Evolutionary conservation across 169 alveolate genomes (phyloP).

Genomic region (Perkinsus olseni): DNA sequence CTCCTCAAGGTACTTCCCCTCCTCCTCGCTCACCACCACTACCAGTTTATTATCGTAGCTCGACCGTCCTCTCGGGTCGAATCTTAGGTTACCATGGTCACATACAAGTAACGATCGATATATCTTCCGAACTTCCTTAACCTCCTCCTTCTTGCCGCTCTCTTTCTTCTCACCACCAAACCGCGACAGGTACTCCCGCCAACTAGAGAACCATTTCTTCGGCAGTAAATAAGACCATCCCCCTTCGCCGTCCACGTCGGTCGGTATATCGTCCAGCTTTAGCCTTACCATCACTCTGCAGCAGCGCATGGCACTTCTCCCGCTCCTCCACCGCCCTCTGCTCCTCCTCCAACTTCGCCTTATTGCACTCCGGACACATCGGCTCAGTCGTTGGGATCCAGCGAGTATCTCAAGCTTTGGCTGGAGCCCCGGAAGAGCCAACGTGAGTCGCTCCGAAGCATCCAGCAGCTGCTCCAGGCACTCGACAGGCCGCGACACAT

Average conservation of each 20-base stretch:
- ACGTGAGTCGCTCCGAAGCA: neutral
- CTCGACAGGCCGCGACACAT: neutral
- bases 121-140: neutral
- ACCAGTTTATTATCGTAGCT: neutral
- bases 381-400: neutral
- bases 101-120: neutral
- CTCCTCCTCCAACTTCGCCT: neutral
- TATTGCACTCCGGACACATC: neutral
- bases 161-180: neutral
- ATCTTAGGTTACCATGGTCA: neutral
- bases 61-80: neutral
- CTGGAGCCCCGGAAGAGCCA: neutral
- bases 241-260: neutral
- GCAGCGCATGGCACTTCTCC: neutral
- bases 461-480: neutral
- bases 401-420: neutral
- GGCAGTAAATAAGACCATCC: neutral
- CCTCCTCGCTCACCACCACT: neutral
- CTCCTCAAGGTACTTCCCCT: neutral
- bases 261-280: neutral
- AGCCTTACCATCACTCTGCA: neutral
- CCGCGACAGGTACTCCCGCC: neutral
- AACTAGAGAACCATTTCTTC: neutral
- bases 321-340: neutral
- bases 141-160: neutral